Conservation (phyloP, 495 filamentous ascomycete species). For the Penicillium samsonianum region DNA sequence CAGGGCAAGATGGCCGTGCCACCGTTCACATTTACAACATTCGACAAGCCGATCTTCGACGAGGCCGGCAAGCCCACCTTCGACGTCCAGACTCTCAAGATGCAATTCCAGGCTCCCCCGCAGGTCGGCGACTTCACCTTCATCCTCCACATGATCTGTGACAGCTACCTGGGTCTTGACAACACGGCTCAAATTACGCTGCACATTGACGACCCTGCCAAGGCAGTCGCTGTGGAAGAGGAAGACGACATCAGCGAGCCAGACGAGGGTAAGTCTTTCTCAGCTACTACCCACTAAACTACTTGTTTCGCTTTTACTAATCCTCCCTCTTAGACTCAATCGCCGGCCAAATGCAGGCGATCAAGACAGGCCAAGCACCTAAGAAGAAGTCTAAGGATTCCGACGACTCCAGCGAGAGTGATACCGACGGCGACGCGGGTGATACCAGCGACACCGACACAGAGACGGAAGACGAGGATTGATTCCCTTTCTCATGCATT, state of each 20-base stretch:
- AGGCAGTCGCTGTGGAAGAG: constrained; percentile 70
- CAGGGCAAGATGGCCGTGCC: constrained; percentile 94
- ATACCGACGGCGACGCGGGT: constrained; percentile 80
- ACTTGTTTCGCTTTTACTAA: constrained; percentile 20
- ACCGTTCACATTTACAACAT: constrained; percentile 85
- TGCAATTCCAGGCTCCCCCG: constrained; percentile 95
- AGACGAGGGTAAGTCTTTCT: constrained; percentile 76
- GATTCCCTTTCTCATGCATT: constrained; percentile 28
- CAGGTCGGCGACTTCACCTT: constrained; percentile 91
- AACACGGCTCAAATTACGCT: constrained; percentile 84
- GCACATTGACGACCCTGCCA: constrained; percentile 84
- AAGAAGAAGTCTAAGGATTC: constrained; percentile 56
- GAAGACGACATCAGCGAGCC: constrained; percentile 96
- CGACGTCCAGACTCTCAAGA: constrained; percentile 91
- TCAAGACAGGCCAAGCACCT: constrained; percentile 68
- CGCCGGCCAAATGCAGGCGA: constrained; percentile 89
- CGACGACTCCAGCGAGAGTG: constrained; percentile 73
- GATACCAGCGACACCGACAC: constrained; percentile 79
- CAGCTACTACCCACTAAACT: neutral
- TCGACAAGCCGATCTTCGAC: constrained; percentile 82
- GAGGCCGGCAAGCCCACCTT: constrained; percentile 77
- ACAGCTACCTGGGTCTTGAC: constrained; percentile 92
- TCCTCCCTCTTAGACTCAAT: constrained; percentile 70
- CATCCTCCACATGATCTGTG: constrained; percentile 86
- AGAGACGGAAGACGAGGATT: constrained; percentile 69